Conservation (phyloP, 495 filamentous ascomycete genomes). For the Penicillium manginii region DNA sequence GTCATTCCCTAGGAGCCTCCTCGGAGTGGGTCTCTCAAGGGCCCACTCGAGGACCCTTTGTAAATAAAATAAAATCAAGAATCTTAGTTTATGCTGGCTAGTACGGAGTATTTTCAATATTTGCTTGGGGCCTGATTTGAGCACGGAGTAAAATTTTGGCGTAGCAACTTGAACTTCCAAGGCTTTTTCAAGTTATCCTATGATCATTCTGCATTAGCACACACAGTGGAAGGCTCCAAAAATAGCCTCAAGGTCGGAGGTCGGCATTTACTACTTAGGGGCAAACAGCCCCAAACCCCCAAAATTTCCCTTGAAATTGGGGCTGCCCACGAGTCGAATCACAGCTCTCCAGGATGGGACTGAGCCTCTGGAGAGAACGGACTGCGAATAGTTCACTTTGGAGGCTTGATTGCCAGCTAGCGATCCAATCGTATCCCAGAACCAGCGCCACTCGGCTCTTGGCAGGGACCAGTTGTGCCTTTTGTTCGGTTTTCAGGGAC, state of each 20-base stretch:
- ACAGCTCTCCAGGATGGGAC: background rate
- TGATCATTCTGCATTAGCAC: background rate
- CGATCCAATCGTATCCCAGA: slow-evolving; percentile 5
- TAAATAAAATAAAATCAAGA: background rate
- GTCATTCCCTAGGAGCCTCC: background rate
- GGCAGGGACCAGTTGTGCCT: slow-evolving; percentile 8
- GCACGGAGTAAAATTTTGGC: too few relatives aligned
- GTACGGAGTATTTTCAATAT: too few relatives aligned
- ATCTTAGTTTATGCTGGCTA: too few relatives aligned
- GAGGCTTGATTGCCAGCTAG: background rate
- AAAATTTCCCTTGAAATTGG: background rate
- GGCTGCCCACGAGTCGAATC: background rate
- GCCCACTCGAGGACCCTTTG: background rate
- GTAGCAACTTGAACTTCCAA: too few relatives aligned
- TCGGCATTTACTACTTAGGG: background rate
- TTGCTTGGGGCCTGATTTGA: too few relatives aligned
- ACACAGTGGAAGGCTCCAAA: background rate
- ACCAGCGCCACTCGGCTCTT: slow-evolving; percentile 12
- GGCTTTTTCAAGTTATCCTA: background rate
- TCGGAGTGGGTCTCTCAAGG: background rate
- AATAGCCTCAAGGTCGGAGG: background rate
- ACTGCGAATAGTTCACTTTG: background rate
- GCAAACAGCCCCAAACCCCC: background rate
- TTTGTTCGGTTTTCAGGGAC: slow-evolving; percentile 3
- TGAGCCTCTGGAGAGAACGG: background rate